Base-by-base conservation (phyloP, 768 basidiomycete species). In the Mycena crocata region DNA sequence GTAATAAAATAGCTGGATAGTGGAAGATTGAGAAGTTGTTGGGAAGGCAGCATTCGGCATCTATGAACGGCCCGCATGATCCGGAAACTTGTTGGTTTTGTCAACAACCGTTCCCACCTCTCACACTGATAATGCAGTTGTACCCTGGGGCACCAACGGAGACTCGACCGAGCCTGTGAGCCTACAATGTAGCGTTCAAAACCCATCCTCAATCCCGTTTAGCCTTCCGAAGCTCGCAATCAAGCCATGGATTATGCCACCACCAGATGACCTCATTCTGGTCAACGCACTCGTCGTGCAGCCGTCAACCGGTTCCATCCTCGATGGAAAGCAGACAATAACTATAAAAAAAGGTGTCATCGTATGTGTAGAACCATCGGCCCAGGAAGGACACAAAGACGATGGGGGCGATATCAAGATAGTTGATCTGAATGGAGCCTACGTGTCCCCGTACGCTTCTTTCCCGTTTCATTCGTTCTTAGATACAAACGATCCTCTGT, bases 341-440 rank as follows among this genome's bases (percentile, higher is more conserved):
- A 55, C 71, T 40, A 69, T 81, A 15, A 57, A 74, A 31, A 63
- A 77, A 15, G 81, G 80, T 0, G 50, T 70, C 21, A 73, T 82
- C 45, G 57, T 46, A 5, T 68, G 73, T n/a, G 57, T 82, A 9
- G 35, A 57, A 13, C 49, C 75, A 10, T 46, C 21, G 50, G 62
- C 42, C 24, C 32, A 30, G 55, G 32, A 40, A 50, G 42, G 37
- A 68, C 67, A n/a, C 51, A 34, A 32, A 57, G 31, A 67, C 65
- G 0, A 66, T 80, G 17, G n/a, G n/a, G n/a, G n/a, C n/a, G n/a
- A n/a, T n/a, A n/a, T n/a, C n/a, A n/a, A n/a, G n/a, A n/a, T n/a
- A n/a, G n/a, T n/a, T n/a, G 80, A 82, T 68, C 66, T 82, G 5
- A 71, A 75, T 23, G 81, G 81, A 1, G 72, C 71, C n/a, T 82